Percentiles rank a stretch among this genome's conserved stretches.
phyloP scores from a whole-genome alignment of 768 basidiomycete species.

The Trametes gibbosa region DNA sequence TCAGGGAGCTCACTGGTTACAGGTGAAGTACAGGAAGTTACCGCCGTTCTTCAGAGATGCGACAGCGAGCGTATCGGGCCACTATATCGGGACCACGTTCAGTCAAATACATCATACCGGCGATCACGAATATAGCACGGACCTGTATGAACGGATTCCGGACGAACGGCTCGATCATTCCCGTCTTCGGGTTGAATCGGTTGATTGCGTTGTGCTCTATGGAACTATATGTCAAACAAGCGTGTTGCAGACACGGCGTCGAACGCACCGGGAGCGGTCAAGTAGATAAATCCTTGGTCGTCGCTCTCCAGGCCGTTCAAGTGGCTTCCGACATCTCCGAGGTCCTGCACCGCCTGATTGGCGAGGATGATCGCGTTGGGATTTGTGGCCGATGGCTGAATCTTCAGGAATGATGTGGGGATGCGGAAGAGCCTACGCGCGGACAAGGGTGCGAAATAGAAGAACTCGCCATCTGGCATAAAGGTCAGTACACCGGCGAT shows the following conservation, averaged over 20 bases:
- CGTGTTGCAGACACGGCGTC: not conserved
- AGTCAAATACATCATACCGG: not conserved
- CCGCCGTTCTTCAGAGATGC: slow-evolving; percentile 13
- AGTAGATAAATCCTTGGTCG: slow-evolving; percentile 19
- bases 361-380: slow-evolving; percentile 16
- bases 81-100: not conserved
- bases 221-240: not conserved
- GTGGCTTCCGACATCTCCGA: slow-evolving; percentile 19
- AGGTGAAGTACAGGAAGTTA: slow-evolving; percentile 21
- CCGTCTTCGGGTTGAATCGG: slow-evolving; percentile 18
- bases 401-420: slow-evolving; percentile 19
- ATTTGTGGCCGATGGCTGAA: slow-evolving; percentile 19
- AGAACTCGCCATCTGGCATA: slow-evolving; percentile 16
- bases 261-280: slow-evolving; percentile 17
- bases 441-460: slow-evolving; percentile 19
- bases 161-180: slow-evolving; percentile 20
- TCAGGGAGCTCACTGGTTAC: not conserved
- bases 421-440: slow-evolving; percentile 20
- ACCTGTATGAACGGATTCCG: slow-evolving; percentile 22
- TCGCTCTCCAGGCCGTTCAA: slow-evolving; percentile 21
- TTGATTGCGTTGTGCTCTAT: slow-evolving; percentile 22
- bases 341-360: slow-evolving; percentile 12
- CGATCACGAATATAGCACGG: not conserved
- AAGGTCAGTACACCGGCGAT: not conserved
- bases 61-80: slow-evolving; percentile 21